Evolutionary conservation across 164 flowering plant species (phyloP), one percentile per base, ranked within the genome.

Genomic region (Aristolochia fimbriata): DNA sequence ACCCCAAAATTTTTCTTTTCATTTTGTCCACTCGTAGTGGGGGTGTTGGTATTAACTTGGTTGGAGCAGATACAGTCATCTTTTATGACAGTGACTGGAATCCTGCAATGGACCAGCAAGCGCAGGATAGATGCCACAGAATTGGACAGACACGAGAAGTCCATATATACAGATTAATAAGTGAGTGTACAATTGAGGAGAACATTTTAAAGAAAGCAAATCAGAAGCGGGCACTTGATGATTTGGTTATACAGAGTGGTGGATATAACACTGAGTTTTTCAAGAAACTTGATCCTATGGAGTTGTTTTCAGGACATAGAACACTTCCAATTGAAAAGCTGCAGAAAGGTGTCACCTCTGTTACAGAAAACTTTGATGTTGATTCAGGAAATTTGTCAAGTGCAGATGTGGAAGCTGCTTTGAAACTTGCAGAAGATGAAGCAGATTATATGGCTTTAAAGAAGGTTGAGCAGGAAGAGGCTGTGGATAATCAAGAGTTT

Each of bases 61-160:
- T 93, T 59, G 99, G 99, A 51, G 99, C 99, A 41, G 99, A 93
- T 73, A 93, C 99, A 37, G 99, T 93, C 66, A 93, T 93, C 53
- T 93, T 93, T 54, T 93, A 93, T 71, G 99, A 93, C 68, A 90
- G 99, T 75, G 99, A 93, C 68, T 93, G 99, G 99, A 93, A 93
- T 74, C 99, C 99, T 63, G 99, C 99, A 41, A 93, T 93, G 99
- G 97, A 93, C 75, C 92, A 88, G 71, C 99, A 93, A 72, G 99
- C 99, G 75, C 99, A 93, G 80, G 99, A 93, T 78, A 84, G 99
- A 53, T 93, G 99, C 75, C 99, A 93, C 58, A 77, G 99, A 51
- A 93, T 90, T 41, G 99, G 99, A 21, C 99, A 93, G 76, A 93
- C 99, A 55, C 90, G 99, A 46, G 99, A 93, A 76, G 99, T 93